phyloP scores from a whole-genome alignment of 805 yeast genomes.

The Saturnispora hagleri region DNA sequence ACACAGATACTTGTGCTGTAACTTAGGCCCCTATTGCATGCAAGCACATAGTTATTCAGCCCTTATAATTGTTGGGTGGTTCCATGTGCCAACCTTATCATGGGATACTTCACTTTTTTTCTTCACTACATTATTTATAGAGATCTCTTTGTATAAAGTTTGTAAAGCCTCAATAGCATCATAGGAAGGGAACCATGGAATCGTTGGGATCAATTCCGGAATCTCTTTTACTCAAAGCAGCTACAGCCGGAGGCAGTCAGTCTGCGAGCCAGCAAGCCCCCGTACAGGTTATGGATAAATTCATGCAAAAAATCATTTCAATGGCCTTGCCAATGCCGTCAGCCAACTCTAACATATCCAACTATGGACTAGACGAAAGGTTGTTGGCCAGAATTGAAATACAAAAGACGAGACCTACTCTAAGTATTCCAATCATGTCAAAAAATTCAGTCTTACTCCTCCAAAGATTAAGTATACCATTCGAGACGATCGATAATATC shows the following conservation, averaged over 20 bases:
- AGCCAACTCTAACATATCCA: constrained; percentile 40
- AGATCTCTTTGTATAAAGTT: neutral
- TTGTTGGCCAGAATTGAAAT: constrained; percentile 47
- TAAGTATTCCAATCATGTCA: constrained; percentile 63
- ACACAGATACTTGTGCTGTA: too few species aligned
- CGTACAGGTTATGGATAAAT: constrained; percentile 35
- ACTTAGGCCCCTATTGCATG: neutral
- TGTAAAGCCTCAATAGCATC: neutral
- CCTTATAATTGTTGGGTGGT: neutral
- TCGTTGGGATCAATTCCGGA: neutral
- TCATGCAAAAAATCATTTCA: constrained; percentile 60
- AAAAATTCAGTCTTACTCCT: constrained; percentile 55
- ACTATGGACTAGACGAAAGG: constrained; percentile 24
- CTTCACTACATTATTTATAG: neutral
- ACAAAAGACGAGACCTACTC: constrained; percentile 56
- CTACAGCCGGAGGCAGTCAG: neutral
- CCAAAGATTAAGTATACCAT: constrained; percentile 53
- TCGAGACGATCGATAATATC: constrained; percentile 49
- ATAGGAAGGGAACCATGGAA: neutral
- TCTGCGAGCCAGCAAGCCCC: neutral
- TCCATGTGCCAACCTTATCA: neutral
- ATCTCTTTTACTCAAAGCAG: constrained; percentile 1
- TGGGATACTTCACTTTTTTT: neutral
- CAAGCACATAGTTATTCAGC: neutral
- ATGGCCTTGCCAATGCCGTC: constrained; percentile 52